Evolutionary conservation across 1,139 yeast species (phyloP).

Genomic region (Pichia sp.): DNA sequence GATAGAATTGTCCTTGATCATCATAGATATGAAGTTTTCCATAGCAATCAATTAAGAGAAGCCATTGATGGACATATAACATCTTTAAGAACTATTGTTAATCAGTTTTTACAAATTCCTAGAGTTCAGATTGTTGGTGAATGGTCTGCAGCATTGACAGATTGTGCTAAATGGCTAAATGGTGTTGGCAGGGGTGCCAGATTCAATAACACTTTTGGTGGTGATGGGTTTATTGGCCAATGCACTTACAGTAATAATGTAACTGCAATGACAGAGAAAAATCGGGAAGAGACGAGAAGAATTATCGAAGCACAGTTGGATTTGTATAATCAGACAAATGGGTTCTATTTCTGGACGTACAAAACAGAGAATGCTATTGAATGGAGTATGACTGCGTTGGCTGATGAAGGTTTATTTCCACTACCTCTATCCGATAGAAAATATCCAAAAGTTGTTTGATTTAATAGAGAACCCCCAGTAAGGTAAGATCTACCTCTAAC

Average conservation of each 20-base stretch:
- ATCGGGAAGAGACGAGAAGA: conserved; percentile 51
- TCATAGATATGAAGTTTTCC: conserved; percentile 87
- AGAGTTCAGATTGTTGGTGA: conserved; percentile 80
- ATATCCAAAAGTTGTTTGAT: conserved; percentile 37
- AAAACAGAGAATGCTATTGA: conserved; percentile 80
- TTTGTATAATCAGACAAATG: conserved; percentile 62
- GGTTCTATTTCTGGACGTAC: conserved; percentile 93
- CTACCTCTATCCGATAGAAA: conserved; percentile 58
- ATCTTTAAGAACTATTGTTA: conserved; percentile 22
- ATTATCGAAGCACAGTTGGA: conserved; percentile 88
- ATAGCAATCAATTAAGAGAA: conserved; percentile 48
- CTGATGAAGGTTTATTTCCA: conserved; percentile 62
- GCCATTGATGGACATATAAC: conserved; percentile 52
- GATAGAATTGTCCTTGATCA: conserved; percentile 79
- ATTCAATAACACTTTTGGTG: conserved; percentile 60
- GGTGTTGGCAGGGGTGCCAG: conserved; percentile 89
- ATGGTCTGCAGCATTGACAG: conserved; percentile 36
- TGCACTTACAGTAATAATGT: conserved; percentile 54
- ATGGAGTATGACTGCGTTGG: conserved; percentile 71
- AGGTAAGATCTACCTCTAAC: too few relatives aligned
- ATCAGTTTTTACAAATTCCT: conserved; percentile 38
- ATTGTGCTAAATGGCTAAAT: conserved; percentile 86
- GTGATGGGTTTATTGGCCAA: conserved; percentile 42
- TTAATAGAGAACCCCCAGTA: background rate
- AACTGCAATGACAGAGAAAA: conserved; percentile 51